phyloP scores from a whole-genome alignment of 345 rosid species.

The Adansonia digitata region DNA sequence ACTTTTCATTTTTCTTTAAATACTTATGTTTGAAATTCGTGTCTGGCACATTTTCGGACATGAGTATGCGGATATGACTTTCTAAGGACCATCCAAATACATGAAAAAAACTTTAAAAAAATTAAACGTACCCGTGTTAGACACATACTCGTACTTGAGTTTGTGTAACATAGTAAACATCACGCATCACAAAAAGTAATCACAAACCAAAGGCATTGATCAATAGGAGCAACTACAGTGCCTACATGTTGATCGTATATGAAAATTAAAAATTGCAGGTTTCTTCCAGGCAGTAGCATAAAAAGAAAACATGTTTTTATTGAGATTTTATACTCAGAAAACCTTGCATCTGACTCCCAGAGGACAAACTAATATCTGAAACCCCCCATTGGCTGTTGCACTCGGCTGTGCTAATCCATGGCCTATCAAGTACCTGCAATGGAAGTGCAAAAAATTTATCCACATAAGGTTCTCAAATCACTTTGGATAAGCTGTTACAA shows the following conservation, averaged over 20 bases:
- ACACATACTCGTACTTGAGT: too few relatives aligned
- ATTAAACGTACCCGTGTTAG: too few relatives aligned
- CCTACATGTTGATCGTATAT: constrained; percentile 24
- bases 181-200: constrained; percentile 6
- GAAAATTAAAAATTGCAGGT: background rate
- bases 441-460: constrained; percentile 2
- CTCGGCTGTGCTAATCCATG: constrained; percentile 3
- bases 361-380: constrained; percentile 14
- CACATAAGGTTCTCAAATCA: background rate
- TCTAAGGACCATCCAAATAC: too few relatives aligned
- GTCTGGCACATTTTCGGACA: too few relatives aligned
- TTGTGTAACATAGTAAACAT: too few relatives aligned
- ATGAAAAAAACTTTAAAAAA: too few relatives aligned
- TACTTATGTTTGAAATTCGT: too few relatives aligned
- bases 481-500: background rate
- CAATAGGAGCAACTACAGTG: background rate
- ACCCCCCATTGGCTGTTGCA: constrained; percentile 32
- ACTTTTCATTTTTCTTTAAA: too few relatives aligned
- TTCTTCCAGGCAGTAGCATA: constrained; percentile 9
- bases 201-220: constrained; percentile 5
- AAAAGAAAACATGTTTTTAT: constrained; percentile 15
- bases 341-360: constrained; percentile 5
- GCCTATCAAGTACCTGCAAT: constrained; percentile 73
- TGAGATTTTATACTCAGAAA: constrained; percentile 13
- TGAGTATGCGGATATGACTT: too few relatives aligned